Conservation (phyloP, 495 filamentous ascomycete genomes). For the Daldinia vernicosa region DNA sequence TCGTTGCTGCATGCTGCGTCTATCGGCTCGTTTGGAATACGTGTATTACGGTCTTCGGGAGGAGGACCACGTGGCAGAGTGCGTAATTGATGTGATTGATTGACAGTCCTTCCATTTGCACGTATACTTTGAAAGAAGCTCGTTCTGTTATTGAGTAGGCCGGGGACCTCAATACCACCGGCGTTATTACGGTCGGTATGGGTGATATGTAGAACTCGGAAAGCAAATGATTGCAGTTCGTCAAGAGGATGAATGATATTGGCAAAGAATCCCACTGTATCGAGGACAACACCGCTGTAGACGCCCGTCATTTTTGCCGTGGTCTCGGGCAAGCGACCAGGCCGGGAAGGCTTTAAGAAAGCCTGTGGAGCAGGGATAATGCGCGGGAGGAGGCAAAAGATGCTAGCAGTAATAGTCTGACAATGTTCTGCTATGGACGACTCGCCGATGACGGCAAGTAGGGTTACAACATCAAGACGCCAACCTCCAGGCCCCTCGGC, state of each 20-base stretch:
- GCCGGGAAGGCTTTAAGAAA: conserved; percentile 65
- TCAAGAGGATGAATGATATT: conserved; percentile 67
- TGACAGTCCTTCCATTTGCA: conserved; percentile 4
- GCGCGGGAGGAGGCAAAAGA: conserved; percentile 66
- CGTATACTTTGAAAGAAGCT: conserved; percentile 6
- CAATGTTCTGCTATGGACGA: conserved; percentile 64
- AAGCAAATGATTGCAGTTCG: conserved; percentile 54
- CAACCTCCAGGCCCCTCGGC: conserved; percentile 52
- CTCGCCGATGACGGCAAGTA: conserved; percentile 72
- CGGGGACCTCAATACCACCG: conserved; percentile 32
- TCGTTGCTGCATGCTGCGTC: conserved; percentile 24
- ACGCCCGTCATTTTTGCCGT: conserved; percentile 65
- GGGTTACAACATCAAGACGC: conserved; percentile 68
- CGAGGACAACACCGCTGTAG: conserved; percentile 62
- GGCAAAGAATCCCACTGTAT: conserved; percentile 68
- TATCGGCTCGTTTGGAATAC: not conserved
- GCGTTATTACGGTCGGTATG: conserved; percentile 47
- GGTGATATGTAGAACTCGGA: conserved; percentile 59
- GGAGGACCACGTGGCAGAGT: conserved; percentile 15
- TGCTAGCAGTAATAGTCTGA: conserved; percentile 64
- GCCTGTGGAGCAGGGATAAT: conserved; percentile 74
- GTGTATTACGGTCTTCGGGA: conserved; percentile 14
- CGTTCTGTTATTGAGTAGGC: not conserved
- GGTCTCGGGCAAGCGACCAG: conserved; percentile 62
- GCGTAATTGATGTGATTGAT: not conserved